phyloP scores from a whole-genome alignment of 192 early-diverging fungal species.

The Linnemannia schmuckeri region DNA sequence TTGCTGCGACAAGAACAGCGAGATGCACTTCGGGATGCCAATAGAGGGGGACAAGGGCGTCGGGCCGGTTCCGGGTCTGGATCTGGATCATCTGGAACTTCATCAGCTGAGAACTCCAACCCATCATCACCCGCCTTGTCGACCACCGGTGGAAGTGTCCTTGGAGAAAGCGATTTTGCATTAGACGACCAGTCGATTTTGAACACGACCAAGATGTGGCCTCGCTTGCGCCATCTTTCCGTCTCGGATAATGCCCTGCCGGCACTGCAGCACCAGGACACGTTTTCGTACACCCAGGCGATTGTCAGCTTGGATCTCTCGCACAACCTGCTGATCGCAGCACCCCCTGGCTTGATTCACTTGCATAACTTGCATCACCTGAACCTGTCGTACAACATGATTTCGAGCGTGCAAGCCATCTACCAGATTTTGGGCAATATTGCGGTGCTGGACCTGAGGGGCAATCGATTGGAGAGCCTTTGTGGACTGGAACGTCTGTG shows the following conservation, averaged over 20 bases:
- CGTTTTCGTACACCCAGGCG: slow-evolving; percentile 51
- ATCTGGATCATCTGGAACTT: slow-evolving; percentile 6
- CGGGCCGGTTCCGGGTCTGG: slow-evolving; percentile 14
- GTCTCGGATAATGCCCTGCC: slow-evolving; percentile 66
- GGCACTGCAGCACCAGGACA: slow-evolving; percentile 53
- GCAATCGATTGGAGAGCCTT: slow-evolving; percentile 63
- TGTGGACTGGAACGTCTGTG: slow-evolving; percentile 69
- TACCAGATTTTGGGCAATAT: slow-evolving; percentile 67
- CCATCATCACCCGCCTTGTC: slow-evolving; percentile 31
- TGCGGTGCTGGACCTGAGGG: slow-evolving; percentile 61
- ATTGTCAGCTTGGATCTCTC: slow-evolving; percentile 66
- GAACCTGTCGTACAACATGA: slow-evolving; percentile 71
- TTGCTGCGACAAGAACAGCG: slow-evolving; percentile 49
- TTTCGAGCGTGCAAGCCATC: slow-evolving; percentile 60
- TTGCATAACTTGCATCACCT: slow-evolving; percentile 64
- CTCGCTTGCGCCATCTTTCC: slow-evolving; percentile 57
- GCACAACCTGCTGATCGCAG: slow-evolving; percentile 62
- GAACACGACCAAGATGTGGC: slow-evolving; percentile 53
- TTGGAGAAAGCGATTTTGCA: background rate
- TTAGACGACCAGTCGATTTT: slow-evolving; percentile 33
- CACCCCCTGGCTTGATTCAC: slow-evolving; percentile 57
- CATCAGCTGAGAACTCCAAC: slow-evolving; percentile 25
- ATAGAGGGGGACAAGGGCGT: slow-evolving; percentile 2
- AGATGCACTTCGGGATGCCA: slow-evolving; percentile 43
- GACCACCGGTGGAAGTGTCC: background rate